Percentiles rank a stretch among this genome's conserved stretches.
phyloP scores from a whole-genome alignment of 352 stramenopile genomes.

The Pythium folliculosum region DNA sequence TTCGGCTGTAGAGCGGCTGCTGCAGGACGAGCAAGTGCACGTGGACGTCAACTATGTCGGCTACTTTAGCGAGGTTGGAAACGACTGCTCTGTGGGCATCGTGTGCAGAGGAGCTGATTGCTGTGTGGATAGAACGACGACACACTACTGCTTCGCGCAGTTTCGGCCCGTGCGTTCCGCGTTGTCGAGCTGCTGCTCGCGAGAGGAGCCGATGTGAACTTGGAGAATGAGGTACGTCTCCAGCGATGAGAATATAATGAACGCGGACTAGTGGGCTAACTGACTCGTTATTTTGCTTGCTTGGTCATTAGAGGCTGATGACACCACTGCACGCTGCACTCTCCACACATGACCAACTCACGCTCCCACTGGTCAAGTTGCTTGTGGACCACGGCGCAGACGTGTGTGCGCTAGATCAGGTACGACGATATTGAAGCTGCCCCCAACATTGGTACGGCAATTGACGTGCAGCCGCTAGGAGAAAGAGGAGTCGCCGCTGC shows the following conservation, averaged over 20 bases:
- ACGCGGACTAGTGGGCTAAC: constrained; percentile 1
- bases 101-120: too few species aligned
- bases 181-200: constrained; percentile 16
- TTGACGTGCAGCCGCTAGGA: background rate
- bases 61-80: constrained; percentile 7
- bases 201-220: constrained; percentile 13
- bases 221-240: constrained; percentile 9
- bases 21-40: constrained; percentile 8
- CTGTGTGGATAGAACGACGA: background rate
- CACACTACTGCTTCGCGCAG: constrained; percentile 6
- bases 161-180: background rate
- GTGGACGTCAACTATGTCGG: constrained; percentile 10
- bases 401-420: constrained; percentile 15
- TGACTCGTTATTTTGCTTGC: background rate
- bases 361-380: background rate
- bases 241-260: constrained; percentile 5
- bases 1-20: constrained; percentile 1
- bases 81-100: too few species aligned
- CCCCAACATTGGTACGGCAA: background rate
- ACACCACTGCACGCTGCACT: constrained; percentile 10
- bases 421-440: constrained; percentile 4
- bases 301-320: background rate
- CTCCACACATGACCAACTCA: too few species aligned
- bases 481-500: background rate
- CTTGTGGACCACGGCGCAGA: constrained; percentile 8